Evolutionary conservation across 306 rosid genomes (phyloP), one percentile per base, ranked within the genome.

Genomic region (Alnus rubra): DNA sequence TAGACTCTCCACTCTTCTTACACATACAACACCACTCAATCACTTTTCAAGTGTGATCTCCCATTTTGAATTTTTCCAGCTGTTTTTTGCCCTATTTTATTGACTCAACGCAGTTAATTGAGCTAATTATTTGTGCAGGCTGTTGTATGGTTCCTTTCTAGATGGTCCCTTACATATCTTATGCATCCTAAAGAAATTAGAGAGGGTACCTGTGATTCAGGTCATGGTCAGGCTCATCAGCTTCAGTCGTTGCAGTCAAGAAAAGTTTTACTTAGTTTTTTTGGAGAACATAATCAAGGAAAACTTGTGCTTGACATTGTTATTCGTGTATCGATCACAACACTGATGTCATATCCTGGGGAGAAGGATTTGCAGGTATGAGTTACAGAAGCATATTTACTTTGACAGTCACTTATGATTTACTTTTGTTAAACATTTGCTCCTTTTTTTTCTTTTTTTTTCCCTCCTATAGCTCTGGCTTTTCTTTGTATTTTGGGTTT

Each of bases 91-190:
- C 35, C 28, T 23, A 49, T 80, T 58, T 42, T 37, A 68, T 19
- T 44, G 35, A 51, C n/a, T 63, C 55, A 68, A 28, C 9, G 37
- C 37, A 3, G 53, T 30, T 84, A 52, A 31, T 49, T 73, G 68
- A 80, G 64, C 44, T 73, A 80, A 74, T 70, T 83, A 33, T 54
- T 82, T 76, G 53, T 86, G 89, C 93, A 95, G 98, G 92, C 98
- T 81, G 77, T 95, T 81, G 82, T 95, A 76, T 95, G 98, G 98
- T 92, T 95, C 86, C 93, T 95, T 76, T 93, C 97, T 78, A 90
- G 98, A 84, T 95, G 98, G 98, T 92, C 95, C 71, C 90, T 85
- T 55, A 92, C 98, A 44, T 95, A 88, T 87, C 81, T 95, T 69
- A 86, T 95, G 92, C 80, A 92, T 62, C 92, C 95, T 10, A 94